A percentile compares a stretch with the other conserved stretches of the same genome.
Conservation (phyloP, 2,329 filamentous ascomycete genomes). For the Sporothrix pseudoabietina region DNA sequence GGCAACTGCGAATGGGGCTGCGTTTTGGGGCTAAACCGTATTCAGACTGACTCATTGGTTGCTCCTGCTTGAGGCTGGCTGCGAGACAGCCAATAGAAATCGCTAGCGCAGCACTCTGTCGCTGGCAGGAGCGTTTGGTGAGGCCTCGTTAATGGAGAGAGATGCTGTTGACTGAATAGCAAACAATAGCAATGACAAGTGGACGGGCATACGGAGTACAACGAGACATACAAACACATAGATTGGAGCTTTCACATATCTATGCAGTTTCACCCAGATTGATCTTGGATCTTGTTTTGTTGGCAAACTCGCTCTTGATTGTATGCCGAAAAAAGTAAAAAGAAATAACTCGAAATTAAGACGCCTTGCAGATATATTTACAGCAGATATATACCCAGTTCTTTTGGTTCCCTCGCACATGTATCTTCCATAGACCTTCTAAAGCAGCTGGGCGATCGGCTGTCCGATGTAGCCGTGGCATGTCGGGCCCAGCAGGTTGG, state of each 20-base stretch:
- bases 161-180: neutral
- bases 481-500: neutral
- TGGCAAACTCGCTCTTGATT: neutral
- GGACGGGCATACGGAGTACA: neutral
- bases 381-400: neutral
- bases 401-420: neutral
- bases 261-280: neutral
- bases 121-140: neutral
- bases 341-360: neutral
- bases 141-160: neutral
- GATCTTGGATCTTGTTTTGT: neutral
- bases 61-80: neutral
- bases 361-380: slow-evolving; percentile 19
- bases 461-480: too few species aligned
- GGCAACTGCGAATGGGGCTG: neutral
- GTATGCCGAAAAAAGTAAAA: neutral
- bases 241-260: neutral
- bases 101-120: neutral
- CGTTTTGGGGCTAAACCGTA: neutral
- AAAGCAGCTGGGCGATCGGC: neutral
- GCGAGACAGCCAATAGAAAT: slow-evolving; percentile 8
- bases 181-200: neutral
- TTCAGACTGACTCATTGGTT: neutral
- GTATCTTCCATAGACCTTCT: neutral
- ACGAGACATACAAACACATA: neutral